Base-by-base conservation (phyloP, 371 early-diverging fungal genomes). In the Actinomortierella wolfii region DNA sequence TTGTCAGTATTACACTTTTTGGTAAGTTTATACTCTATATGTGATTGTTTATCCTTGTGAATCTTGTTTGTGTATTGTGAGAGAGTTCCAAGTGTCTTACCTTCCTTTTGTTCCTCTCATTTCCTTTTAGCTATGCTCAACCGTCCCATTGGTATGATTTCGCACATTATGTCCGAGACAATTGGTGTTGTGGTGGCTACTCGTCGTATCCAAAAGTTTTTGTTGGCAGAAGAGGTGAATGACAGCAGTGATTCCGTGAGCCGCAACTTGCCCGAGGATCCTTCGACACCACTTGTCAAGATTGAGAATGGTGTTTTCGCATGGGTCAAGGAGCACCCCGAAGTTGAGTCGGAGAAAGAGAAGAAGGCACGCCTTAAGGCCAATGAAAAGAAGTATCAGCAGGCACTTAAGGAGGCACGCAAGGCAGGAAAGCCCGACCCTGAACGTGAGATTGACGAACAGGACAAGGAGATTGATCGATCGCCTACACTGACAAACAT, bases 221-320 rank as follows among this genome's bases (percentile, higher is more conserved):
- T 93, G 65, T 69, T 70, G 14, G 79, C 83, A 13, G 90, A 86
- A 50, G 89, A 89, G 50, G 75, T 90, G 26, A 81, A 44, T 8
- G 56, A 56, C 1, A 57, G 56, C 1, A 42, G 51, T n/a, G 57
- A 53, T 5, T 61, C 64, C 26, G 23, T 39, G 11, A 48, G 47
- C 48, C 60, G 25, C 42, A 39, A 46, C 8, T 45, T 69, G 52
- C 61, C 69, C 6, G 54, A 71, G 21, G 71, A 65, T n/a, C 65
- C 40, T 2, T 24, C 54, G 1, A 48, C 51, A 0, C 66, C 71
- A 3, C 9, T 59, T 14, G 44, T 71, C 44, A 60, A 71, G 24
- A 65, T 71, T 52, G 61, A 71, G 47, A 58, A 71, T 23, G 71
- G 54, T 24, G 61, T 65, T 18, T 71, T 71, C 51, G 71, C 71